Percentiles rank a stretch among this genome's conserved stretches.
phyloP scores from a whole-genome alignment of 306 rosid species.

The Fagus crenata region DNA sequence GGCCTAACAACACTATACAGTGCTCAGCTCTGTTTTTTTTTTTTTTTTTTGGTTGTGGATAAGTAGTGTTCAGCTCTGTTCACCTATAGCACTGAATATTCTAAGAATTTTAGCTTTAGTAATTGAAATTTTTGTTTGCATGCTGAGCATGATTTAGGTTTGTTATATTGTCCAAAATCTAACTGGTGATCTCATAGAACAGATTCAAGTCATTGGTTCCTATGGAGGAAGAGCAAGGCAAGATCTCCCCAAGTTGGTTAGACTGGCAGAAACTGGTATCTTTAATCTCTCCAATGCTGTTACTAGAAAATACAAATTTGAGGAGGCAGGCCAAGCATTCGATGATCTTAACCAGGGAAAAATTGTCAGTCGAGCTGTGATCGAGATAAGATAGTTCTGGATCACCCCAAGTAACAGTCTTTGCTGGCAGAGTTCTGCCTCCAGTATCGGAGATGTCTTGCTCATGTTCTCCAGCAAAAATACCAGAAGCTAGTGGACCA shows the following conservation, averaged over 20 bases:
- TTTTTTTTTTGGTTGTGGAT: no score
- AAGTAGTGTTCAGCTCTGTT: not conserved
- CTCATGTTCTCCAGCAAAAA: not conserved
- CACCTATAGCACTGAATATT: not conserved
- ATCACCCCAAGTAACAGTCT: slow-evolving; percentile 18
- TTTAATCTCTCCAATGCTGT: slow-evolving; percentile 74
- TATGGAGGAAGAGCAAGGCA: slow-evolving; percentile 98
- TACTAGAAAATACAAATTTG: slow-evolving; percentile 74
- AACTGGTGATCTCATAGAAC: slow-evolving; percentile 24
- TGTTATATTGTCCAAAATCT: not conserved
- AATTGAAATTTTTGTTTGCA: not conserved
- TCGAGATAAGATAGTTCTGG: slow-evolving; percentile 55
- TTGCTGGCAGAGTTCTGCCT: slow-evolving; percentile 2
- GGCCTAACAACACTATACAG: not conserved
- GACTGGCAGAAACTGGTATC: slow-evolving; percentile 81
- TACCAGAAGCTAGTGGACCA: not conserved
- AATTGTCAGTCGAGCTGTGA: slow-evolving; percentile 76
- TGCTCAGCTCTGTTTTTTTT: not conserved
- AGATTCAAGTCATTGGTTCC: slow-evolving; percentile 87
- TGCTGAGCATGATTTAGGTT: not conserved
- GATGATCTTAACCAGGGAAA: slow-evolving; percentile 76
- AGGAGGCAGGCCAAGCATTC: slow-evolving; percentile 73
- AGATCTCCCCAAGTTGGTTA: slow-evolving; percentile 90
- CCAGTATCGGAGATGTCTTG: not conserved
- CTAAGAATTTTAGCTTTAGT: not conserved